Conservation (phyloP, 2,329 filamentous ascomycete species). For the Epichloe sylvatica region DNA sequence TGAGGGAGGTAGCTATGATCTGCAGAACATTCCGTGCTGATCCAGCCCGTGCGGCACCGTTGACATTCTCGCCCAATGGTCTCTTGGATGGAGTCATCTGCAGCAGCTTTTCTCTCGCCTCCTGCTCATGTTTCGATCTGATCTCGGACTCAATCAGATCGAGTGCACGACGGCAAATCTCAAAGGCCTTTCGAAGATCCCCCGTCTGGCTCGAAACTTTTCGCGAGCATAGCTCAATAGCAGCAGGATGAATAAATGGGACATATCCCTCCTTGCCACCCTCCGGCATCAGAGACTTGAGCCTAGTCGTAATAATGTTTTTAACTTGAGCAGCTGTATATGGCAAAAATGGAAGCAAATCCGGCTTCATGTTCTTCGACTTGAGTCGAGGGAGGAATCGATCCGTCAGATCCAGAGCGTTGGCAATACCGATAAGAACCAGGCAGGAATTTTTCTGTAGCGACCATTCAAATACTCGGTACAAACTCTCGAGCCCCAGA, state of each 20-base stretch:
- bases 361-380: constrained; percentile 78
- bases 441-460: constrained; percentile 67
- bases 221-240: constrained; percentile 84
- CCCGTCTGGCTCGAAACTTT: constrained; percentile 92
- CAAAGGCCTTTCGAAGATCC: constrained; percentile 92
- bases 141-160: constrained; percentile 83
- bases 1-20: constrained; percentile 40
- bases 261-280: constrained; percentile 44
- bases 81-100: constrained; percentile 57
- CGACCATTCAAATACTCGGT: constrained; percentile 95
- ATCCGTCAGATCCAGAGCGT: constrained; percentile 88
- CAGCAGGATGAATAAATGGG: constrained; percentile 85
- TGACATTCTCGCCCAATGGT: constrained; percentile 68
- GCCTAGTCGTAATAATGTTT: constrained; percentile 68
- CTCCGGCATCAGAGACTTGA: constrained; percentile 56
- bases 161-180: constrained; percentile 79
- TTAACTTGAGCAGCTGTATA: constrained; percentile 84
- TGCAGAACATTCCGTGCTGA: constrained; percentile 30
- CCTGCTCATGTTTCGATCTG: constrained; percentile 55
- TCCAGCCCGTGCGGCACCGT: constrained; percentile 33
- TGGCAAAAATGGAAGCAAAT: constrained; percentile 79
- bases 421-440: constrained; percentile 82
- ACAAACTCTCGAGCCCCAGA: constrained; percentile 75
- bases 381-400: constrained; percentile 89
- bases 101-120: constrained; percentile 39